Conservation (phyloP, 495 filamentous ascomycete genomes). For the Pyrenula massariospora region DNA sequence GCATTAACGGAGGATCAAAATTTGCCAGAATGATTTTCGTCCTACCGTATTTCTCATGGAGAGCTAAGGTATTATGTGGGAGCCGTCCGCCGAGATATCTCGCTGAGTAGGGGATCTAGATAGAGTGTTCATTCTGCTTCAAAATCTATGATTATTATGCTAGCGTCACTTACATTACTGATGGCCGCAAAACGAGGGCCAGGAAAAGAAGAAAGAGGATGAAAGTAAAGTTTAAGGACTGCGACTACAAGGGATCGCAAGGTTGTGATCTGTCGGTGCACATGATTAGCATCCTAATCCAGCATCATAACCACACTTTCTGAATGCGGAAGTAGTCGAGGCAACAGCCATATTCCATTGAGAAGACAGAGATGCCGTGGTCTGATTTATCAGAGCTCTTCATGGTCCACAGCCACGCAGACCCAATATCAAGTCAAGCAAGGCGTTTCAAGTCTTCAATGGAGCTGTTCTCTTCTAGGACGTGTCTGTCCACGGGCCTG, state of each 20-base stretch:
- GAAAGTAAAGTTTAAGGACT: slow-evolving; percentile 46
- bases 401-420: background rate
- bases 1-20: background rate
- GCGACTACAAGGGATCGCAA: slow-evolving; percentile 6
- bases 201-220: slow-evolving; percentile 53
- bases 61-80: background rate
- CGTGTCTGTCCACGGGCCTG: background rate
- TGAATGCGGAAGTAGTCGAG: background rate
- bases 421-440: background rate
- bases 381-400: no score
- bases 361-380: no score
- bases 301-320: background rate
- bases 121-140: background rate
- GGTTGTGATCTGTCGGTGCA: background rate
- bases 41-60: background rate
- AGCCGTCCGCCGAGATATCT: no score
- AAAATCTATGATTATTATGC: background rate
- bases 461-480: background rate
- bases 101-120: no score
- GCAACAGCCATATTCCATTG: background rate
- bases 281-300: background rate
- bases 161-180: slow-evolving; percentile 1
- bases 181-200: slow-evolving; percentile 45
- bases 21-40: background rate
- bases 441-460: background rate